Conservation (phyloP, 768 basidiomycete species). For the Podaxis rugospora region DNA sequence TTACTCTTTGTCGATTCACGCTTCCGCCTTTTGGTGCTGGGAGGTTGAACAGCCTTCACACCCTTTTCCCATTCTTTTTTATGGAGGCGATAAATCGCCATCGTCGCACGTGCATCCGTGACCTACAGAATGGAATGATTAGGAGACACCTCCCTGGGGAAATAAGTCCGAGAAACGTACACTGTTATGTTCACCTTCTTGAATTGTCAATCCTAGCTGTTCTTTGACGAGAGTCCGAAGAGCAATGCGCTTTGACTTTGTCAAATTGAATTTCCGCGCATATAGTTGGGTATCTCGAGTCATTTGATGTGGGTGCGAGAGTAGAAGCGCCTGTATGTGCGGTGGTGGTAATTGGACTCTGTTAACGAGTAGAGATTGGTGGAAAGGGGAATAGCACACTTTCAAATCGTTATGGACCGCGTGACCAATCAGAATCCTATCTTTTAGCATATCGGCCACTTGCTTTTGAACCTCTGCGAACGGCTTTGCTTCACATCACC, state of each 20-base stretch:
- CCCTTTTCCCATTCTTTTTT: slow-evolving; percentile 76
- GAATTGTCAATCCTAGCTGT: slow-evolving; percentile 77
- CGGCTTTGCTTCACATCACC: slow-evolving; percentile 48
- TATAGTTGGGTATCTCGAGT: slow-evolving; percentile 70
- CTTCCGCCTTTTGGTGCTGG: slow-evolving; percentile 15
- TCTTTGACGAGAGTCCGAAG: slow-evolving; percentile 76
- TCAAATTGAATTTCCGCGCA: slow-evolving; percentile 54
- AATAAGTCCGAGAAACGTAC: slow-evolving; percentile 38
- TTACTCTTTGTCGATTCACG: background rate
- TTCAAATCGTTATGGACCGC: slow-evolving; percentile 90
- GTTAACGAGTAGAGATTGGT: background rate
- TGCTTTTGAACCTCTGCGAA: slow-evolving; percentile 78
- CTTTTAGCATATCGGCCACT: slow-evolving; percentile 74
- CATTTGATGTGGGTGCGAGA: slow-evolving; percentile 62
- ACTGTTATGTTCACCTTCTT: slow-evolving; percentile 86
- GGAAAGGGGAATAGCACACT: slow-evolving; percentile 33
- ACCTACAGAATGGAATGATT: slow-evolving; percentile 44
- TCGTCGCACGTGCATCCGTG: slow-evolving; percentile 89
- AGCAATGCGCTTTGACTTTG: slow-evolving; percentile 63
- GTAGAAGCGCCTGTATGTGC: slow-evolving; percentile 50
- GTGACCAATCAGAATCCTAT: slow-evolving; percentile 82
- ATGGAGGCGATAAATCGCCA: slow-evolving; percentile 87
- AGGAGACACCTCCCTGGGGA: background rate
- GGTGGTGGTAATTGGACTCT: background rate
- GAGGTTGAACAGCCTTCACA: slow-evolving; percentile 11